Evolutionary conservation across 2,329 filamentous ascomycete species (phyloP).

Genomic region (Lachnellula suecica): DNA sequence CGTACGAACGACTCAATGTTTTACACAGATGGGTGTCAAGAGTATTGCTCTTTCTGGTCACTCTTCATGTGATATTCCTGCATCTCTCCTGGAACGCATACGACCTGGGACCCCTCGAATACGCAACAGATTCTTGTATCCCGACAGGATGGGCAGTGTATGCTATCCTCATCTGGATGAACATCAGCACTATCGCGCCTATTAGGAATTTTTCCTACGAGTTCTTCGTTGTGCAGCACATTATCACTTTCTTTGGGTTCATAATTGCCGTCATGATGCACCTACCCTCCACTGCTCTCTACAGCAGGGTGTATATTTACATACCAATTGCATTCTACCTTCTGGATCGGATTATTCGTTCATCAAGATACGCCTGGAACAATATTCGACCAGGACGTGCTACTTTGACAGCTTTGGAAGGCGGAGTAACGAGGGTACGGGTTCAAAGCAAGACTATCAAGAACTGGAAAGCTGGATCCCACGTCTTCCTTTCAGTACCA

Average conservation of each 20-base stretch:
- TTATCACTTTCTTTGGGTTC: constrained; percentile 48
- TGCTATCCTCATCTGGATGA: constrained; percentile 65
- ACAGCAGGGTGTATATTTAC: constrained; percentile 30
- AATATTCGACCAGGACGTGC: constrained; percentile 29
- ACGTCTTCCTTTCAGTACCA: constrained; percentile 61
- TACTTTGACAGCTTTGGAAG: constrained; percentile 31
- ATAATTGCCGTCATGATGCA: constrained; percentile 36
- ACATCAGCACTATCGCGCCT: constrained; percentile 61
- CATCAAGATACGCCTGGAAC: constrained; percentile 31
- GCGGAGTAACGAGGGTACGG: constrained; percentile 37
- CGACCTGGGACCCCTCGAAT: constrained; percentile 23
- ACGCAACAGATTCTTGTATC: constrained; percentile 29
- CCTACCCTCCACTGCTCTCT: constrained; percentile 32
- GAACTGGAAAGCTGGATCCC: constrained; percentile 47
- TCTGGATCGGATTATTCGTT: constrained; percentile 26
- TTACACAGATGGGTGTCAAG: constrained; percentile 70
- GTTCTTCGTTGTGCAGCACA: constrained; percentile 67
- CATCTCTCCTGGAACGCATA: constrained; percentile 26
- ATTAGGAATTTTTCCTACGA: constrained; percentile 67
- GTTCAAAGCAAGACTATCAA: constrained; percentile 35
- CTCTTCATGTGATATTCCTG: constrained; percentile 25
- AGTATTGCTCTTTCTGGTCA: constrained; percentile 65
- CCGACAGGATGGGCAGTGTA: constrained; percentile 61
- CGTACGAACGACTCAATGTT: constrained; percentile 72
- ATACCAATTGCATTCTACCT: constrained; percentile 26